These are phyloP conservation scores for Puccinia horiana DNA, from an alignment of 1,284 basidiomycete genomes.

Conservation along the genomic window DNA sequence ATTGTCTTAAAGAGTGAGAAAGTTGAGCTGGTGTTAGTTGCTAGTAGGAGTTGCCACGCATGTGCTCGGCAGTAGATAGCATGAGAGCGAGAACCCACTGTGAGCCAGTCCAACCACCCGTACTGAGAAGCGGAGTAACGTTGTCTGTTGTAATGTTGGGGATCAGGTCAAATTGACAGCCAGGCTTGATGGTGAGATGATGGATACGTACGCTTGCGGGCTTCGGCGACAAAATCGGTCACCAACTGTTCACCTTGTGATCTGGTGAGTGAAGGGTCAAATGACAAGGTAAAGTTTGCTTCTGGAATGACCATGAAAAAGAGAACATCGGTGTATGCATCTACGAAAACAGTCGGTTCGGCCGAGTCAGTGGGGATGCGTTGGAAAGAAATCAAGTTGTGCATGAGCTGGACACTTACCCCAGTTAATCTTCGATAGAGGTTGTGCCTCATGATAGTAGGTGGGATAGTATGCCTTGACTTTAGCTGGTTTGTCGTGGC, in stretches of 20 bases:
- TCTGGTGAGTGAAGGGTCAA: not conserved
- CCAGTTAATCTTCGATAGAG: constrained; percentile 1
- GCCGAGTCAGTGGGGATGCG: not conserved
- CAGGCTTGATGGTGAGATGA: not conserved
- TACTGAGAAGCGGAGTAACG: constrained; percentile 19
- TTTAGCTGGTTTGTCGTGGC: not conserved
- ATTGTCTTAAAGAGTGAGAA: not conserved
- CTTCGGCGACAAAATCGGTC: constrained; percentile 22
- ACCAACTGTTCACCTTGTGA: not conserved
- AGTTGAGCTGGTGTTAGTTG: not conserved
- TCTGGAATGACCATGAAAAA: constrained; percentile 39
- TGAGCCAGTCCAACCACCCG: constrained; percentile 48
- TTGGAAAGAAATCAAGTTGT: not conserved
- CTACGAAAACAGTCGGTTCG: not conserved
- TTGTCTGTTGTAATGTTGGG: constrained; percentile 12
- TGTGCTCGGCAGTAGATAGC: not conserved
- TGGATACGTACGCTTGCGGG: constrained; percentile 13
- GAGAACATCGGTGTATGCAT: constrained; percentile 38
- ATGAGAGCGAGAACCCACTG: not conserved
- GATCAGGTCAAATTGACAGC: not conserved
- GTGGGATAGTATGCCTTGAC: constrained; percentile 16
- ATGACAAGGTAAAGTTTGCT: constrained; percentile 7
- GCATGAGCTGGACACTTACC: not conserved
- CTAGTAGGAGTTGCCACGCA: not conserved
- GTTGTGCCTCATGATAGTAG: not conserved